A percentile compares a stretch with the other conserved stretches of the same genome.
phyloP scores from a whole-genome alignment of 2,329 filamentous ascomycete species.

The Fusarium drepaniforme region DNA sequence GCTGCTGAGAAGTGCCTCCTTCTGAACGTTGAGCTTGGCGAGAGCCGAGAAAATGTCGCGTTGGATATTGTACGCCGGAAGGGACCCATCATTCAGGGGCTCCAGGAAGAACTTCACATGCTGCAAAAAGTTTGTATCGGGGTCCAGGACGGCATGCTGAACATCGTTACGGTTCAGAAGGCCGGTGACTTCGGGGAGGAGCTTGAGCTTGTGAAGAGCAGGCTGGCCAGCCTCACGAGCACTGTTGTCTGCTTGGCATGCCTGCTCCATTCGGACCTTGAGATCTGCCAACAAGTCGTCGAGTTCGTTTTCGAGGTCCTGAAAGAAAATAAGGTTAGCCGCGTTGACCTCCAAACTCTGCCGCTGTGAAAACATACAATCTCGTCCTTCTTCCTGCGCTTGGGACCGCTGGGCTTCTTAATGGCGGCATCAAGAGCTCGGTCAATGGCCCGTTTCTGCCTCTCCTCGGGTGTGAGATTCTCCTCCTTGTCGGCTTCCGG shows the following conservation, averaged over 20 bases:
- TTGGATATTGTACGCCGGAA: slow-evolving; percentile 98
- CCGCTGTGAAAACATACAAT: slow-evolving; percentile 69
- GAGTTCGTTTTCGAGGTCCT: slow-evolving; percentile 91
- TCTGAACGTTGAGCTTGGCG: slow-evolving; percentile 85
- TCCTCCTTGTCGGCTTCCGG: slow-evolving; percentile 80
- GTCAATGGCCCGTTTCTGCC: slow-evolving; percentile 85
- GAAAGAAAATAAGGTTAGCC: slow-evolving; percentile 35
- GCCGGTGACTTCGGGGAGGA: slow-evolving; percentile 89
- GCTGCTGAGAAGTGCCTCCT: slow-evolving; percentile 89
- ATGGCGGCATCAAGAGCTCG: slow-evolving; percentile 89
- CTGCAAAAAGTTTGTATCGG: slow-evolving; percentile 94
- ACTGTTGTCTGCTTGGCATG: slow-evolving; percentile 87
- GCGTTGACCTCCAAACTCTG: neutral
- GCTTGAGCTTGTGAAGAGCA: slow-evolving; percentile 91
- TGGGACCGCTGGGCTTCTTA: slow-evolving; percentile 76
- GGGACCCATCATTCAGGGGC: slow-evolving; percentile 90
- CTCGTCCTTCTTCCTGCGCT: slow-evolving; percentile 86
- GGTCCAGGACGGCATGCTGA: slow-evolving; percentile 87
- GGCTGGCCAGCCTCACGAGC: slow-evolving; percentile 84
- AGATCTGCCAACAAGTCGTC: slow-evolving; percentile 91
- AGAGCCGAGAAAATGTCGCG: slow-evolving; percentile 90
- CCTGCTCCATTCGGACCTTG: slow-evolving; percentile 89
- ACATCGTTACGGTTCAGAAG: slow-evolving; percentile 92
- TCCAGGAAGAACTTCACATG: slow-evolving; percentile 98
- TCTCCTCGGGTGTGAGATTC: slow-evolving; percentile 84